phyloP scores from a whole-genome alignment of 169 alveolate species.

The Cyclospora cayetanensis region DNA sequence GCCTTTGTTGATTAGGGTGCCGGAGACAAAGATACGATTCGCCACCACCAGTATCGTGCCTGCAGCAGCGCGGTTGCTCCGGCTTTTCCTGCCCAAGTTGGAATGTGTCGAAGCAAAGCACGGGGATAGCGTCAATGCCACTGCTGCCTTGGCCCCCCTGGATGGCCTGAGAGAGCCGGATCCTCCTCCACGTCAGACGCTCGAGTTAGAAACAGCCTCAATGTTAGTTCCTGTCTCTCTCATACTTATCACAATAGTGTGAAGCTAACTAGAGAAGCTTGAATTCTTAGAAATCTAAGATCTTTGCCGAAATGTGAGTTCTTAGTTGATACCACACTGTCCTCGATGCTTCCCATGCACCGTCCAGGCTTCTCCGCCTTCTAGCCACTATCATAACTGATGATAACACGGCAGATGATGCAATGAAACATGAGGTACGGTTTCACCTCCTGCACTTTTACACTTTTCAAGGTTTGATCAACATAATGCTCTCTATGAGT shows the following conservation, averaged over 20 bases:
- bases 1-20: background rate
- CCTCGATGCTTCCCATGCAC: too few relatives aligned
- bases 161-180: background rate
- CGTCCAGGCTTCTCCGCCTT: conserved; percentile 19
- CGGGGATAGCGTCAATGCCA: background rate
- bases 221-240: too few relatives aligned
- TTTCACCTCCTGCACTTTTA: background rate
- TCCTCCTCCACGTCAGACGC: background rate
- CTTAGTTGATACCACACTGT: too few relatives aligned
- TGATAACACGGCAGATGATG: background rate
- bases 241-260: too few relatives aligned
- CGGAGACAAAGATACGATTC: background rate
- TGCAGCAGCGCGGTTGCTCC: background rate
- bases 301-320: too few relatives aligned
- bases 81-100: background rate
- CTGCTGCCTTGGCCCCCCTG: background rate
- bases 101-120: background rate
- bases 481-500: background rate
- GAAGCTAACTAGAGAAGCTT: too few relatives aligned
- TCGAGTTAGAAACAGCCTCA: background rate
- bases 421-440: background rate
- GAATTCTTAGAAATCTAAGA: too few relatives aligned
- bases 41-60: conserved; percentile 5
- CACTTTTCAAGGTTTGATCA: background rate
- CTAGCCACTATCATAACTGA: background rate